Percentiles rank a stretch among this genome's conserved stretches.
phyloP scores from a whole-genome alignment of 768 basidiomycete genomes.

The Epithele typhae region DNA sequence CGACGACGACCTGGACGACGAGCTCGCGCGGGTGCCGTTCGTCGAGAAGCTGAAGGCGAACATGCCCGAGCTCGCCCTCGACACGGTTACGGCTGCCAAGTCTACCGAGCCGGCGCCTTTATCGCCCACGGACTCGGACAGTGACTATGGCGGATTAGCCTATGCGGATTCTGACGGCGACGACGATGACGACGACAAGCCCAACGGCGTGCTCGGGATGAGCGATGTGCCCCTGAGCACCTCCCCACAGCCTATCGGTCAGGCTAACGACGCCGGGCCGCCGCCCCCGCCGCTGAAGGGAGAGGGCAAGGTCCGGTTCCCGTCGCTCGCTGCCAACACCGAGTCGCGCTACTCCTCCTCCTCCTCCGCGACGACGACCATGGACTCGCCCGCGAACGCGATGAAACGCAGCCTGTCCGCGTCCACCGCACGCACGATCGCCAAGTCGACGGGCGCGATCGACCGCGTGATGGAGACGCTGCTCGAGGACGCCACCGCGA shows the following conservation, averaged over 20 bases:
- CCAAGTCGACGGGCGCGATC: conserved; percentile 36
- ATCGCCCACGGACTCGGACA: conserved; percentile 11
- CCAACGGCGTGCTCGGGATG: too few species aligned
- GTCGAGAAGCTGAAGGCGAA: conserved; percentile 50
- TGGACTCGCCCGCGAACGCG: conserved; percentile 20
- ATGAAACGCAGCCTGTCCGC: conserved; percentile 23
- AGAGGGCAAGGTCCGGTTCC: conserved; percentile 31
- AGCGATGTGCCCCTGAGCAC: conserved; percentile 8
- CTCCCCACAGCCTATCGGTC: conserved; percentile 12
- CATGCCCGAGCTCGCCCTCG: conserved; percentile 19
- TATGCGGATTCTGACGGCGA: conserved; percentile 16
- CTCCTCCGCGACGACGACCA: conserved; percentile 13
- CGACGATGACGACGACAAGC: conserved; percentile 6
- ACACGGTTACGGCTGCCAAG: conserved; percentile 6
- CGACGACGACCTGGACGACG: too few species aligned
- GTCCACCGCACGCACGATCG: conserved; percentile 24
- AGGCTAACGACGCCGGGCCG: not conserved
- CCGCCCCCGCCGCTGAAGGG: not conserved
- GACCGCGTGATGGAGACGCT: conserved; percentile 50
- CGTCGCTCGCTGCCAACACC: conserved; percentile 24
- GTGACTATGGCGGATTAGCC: conserved; percentile 15
- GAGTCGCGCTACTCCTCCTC: conserved; percentile 19
- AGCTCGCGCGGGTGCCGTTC: conserved; percentile 45
- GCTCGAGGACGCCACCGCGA: conserved; percentile 40
- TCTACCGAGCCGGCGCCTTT: conserved; percentile 6